Evolutionary conservation across 352 stramenopile species (phyloP).

Genomic region (Pythium pyrilobum): DNA sequence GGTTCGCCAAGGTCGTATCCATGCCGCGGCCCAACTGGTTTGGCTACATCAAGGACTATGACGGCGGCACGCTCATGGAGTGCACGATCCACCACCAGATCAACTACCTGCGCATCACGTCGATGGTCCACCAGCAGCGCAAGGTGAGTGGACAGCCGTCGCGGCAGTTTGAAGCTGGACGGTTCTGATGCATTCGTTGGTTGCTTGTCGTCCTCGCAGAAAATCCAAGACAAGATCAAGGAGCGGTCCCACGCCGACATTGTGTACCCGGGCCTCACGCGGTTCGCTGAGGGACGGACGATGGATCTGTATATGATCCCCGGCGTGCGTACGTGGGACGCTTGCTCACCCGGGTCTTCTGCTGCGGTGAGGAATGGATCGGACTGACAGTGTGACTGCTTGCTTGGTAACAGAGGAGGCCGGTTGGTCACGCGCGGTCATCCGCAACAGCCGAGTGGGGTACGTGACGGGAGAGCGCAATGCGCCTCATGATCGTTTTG

Average conservation of each 20-base stretch:
- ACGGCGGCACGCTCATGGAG: constrained; percentile 99
- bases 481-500: too few species aligned
- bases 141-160: constrained; percentile 38
- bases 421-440: constrained; percentile 77
- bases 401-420: constrained; percentile 55
- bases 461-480: too few species aligned
- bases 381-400: neutral
- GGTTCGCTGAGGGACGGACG: constrained; percentile 71
- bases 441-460: constrained; percentile 83
- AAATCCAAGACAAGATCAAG: constrained; percentile 81
- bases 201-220: constrained; percentile 32
- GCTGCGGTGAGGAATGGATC: neutral
- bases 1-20: constrained; percentile 84
- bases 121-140: constrained; percentile 93
- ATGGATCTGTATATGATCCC: constrained; percentile 88
- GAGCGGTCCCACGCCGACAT: constrained; percentile 64
- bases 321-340: constrained; percentile 79
- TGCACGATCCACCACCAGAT: constrained; percentile 98
- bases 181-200: too few species aligned
- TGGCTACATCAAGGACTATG: constrained; percentile 99
- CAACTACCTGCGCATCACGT: constrained; percentile 94
- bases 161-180: neutral
- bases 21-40: constrained; percentile 90
- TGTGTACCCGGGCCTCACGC: constrained; percentile 64
- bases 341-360: too few species aligned